These are phyloP conservation scores for Taiwanofungus camphoratus DNA, from an alignment of 1,284 basidiomycete species.

Conservation along the genomic window DNA sequence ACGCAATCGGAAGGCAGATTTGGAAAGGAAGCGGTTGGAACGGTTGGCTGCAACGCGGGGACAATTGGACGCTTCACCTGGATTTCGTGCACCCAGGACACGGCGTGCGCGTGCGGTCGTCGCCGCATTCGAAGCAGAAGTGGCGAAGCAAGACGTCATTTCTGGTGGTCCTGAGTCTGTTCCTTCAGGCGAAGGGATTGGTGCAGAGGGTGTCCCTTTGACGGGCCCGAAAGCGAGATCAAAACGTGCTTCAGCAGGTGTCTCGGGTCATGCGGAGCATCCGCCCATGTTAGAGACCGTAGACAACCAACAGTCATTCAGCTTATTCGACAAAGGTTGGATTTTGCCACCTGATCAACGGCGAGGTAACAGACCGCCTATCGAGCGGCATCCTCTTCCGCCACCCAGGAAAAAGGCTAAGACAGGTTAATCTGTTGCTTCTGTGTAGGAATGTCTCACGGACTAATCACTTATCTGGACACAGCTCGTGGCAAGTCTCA, in stretches of 20 bases:
- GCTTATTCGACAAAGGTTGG: conserved; percentile 85
- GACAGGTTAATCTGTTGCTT: conserved; percentile 34
- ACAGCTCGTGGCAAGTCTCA: conserved; percentile 41
- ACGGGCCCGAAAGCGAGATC: conserved; percentile 13
- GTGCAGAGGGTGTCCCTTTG: conserved; percentile 1
- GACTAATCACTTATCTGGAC: not conserved
- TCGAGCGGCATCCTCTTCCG: conserved; percentile 37
- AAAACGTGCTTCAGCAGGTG: conserved; percentile 19
- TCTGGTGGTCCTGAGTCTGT: conserved; percentile 6
- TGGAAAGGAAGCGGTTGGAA: conserved; percentile 19
- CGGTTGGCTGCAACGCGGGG: conserved; percentile 22
- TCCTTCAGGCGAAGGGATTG: conserved; percentile 1
- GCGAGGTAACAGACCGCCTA: conserved; percentile 44
- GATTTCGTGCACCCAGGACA: conserved; percentile 44
- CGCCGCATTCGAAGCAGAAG: conserved; percentile 39
- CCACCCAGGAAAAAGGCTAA: conserved; percentile 45
- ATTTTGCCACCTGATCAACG: conserved; percentile 74
- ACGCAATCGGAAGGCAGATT: conserved; percentile 36
- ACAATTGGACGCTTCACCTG: conserved; percentile 27
- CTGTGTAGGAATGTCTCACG: not conserved
- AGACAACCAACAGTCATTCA: conserved; percentile 71
- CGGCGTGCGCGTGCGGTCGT: conserved; percentile 35
- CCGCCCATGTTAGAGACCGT: conserved; percentile 63
- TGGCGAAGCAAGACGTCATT: conserved; percentile 11
- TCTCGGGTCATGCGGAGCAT: conserved; percentile 32